Percentiles rank a stretch among this genome's conserved stretches.
Conservation (phyloP, 352 stramenopile species). For the Phytophthora boehmeriae region DNA sequence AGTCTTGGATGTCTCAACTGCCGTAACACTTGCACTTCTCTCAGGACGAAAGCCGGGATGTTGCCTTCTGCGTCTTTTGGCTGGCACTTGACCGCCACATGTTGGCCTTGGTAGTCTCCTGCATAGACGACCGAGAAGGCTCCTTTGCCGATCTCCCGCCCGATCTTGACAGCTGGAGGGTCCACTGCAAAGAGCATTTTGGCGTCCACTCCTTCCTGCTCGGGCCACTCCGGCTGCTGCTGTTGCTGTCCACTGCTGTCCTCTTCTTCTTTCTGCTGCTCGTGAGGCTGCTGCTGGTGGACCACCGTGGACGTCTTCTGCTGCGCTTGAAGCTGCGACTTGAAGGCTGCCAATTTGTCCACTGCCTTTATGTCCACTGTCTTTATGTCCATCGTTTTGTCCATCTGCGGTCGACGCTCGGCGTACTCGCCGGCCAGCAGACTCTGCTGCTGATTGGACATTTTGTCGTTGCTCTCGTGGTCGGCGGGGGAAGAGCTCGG, state of each 20-base stretch:
- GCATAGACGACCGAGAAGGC: constrained; percentile 84
- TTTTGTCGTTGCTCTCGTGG: constrained; percentile 14
- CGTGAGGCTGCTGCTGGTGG: constrained; percentile 19
- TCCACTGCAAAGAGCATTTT: constrained; percentile 63
- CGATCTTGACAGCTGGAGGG: constrained; percentile 66
- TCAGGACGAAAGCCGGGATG: constrained; percentile 77
- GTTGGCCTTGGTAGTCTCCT: constrained; percentile 73
- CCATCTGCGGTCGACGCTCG: constrained; percentile 25
- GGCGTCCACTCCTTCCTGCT: constrained; percentile 19
- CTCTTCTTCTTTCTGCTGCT: constrained; percentile 21
- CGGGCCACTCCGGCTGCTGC: constrained; percentile 28
- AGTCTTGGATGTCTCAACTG: constrained; percentile 73
- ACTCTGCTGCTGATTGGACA: constrained; percentile 37
- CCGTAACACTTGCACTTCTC: constrained; percentile 77
- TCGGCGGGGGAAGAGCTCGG: constrained; percentile 15
- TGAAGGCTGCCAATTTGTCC: constrained; percentile 27
- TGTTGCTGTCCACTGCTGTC: no score
- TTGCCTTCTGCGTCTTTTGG: constrained; percentile 74
- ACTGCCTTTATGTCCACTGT: background rate
- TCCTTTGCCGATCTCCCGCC: constrained; percentile 84
- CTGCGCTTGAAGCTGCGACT: constrained; percentile 29
- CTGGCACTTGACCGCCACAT: constrained; percentile 87
- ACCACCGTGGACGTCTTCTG: constrained; percentile 7
- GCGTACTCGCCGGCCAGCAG: constrained; percentile 46
- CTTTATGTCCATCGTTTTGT: constrained; percentile 17